phyloP scores from a whole-genome alignment of 2,329 filamentous ascomycete species.

The Mariannaea elegans region DNA sequence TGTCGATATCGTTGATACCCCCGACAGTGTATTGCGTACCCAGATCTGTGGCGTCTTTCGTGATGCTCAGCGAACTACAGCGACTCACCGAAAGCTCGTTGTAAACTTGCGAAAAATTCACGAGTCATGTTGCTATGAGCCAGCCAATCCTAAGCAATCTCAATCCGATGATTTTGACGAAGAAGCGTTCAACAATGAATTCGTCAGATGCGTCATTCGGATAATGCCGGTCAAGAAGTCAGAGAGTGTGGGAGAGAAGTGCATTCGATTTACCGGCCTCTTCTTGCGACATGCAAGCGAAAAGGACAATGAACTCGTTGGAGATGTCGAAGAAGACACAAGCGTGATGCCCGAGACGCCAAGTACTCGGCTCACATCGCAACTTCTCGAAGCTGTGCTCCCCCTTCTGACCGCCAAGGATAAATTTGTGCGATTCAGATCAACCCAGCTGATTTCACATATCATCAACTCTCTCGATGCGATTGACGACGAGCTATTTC shows the following conservation, averaged over 20 bases:
- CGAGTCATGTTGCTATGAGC: slow-evolving; percentile 80
- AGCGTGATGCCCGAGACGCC: slow-evolving; percentile 83
- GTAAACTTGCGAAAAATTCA: slow-evolving; percentile 91
- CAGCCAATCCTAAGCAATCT: slow-evolving; percentile 59
- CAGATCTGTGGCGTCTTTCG: slow-evolving; percentile 78
- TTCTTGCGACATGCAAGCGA: slow-evolving; percentile 80
- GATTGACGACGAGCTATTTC: slow-evolving; percentile 91
- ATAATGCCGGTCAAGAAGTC: slow-evolving; percentile 91
- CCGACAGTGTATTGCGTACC: slow-evolving; percentile 74
- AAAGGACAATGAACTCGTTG: slow-evolving; percentile 75
- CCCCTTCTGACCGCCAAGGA: slow-evolving; percentile 87
- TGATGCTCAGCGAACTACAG: slow-evolving; percentile 88
- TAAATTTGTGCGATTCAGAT: slow-evolving; percentile 88
- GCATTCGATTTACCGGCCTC: slow-evolving; percentile 85
- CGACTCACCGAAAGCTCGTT: slow-evolving; percentile 88
- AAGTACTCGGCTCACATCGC: slow-evolving; percentile 78
- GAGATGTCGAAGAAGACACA: slow-evolving; percentile 72
- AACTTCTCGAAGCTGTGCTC: slow-evolving; percentile 77
- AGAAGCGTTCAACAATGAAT: slow-evolving; percentile 86
- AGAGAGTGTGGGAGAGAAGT: slow-evolving; percentile 85
- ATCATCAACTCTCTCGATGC: slow-evolving; percentile 92
- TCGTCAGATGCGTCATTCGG: slow-evolving; percentile 82
- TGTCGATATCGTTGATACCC: slow-evolving; percentile 78
- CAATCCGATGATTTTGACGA: slow-evolving; percentile 77
- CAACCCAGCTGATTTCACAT: slow-evolving; percentile 89